phyloP scores from a whole-genome alignment of 176 grass and related monocot genomes.

The Raddia distichophylla region DNA sequence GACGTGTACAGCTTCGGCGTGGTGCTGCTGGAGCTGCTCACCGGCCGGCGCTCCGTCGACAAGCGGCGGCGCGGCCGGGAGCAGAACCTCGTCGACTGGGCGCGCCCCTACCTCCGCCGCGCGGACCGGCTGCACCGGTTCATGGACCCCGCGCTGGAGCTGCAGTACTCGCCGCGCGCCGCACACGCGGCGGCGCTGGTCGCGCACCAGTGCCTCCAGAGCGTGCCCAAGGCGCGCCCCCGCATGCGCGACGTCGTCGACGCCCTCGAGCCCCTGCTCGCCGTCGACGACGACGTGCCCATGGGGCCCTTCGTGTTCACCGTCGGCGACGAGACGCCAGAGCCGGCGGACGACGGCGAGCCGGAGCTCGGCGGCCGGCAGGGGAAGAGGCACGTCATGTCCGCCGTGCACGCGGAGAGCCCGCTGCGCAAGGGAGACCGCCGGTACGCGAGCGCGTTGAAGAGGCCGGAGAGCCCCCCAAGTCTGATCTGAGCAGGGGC shows the following conservation, averaged over 20 bases:
- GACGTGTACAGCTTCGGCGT: conserved; percentile 92
- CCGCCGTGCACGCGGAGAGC: conserved; percentile 67
- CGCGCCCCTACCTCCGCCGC: conserved; percentile 70
- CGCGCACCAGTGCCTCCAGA: conserved; percentile 75
- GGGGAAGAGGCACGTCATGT: conserved; percentile 56
- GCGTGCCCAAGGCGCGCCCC: conserved; percentile 65
- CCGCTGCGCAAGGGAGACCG: conserved; percentile 45
- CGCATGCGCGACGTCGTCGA: conserved; percentile 73
- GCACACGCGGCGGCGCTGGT: conserved; percentile 65
- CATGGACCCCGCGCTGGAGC: conserved; percentile 72
- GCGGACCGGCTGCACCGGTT: conserved; percentile 66
- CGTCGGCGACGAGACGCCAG: background rate
- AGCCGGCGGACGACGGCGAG: conserved; percentile 15
- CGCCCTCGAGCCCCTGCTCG: conserved; percentile 74
- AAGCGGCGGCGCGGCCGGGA: conserved; percentile 52
- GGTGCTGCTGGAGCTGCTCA: conserved; percentile 70
- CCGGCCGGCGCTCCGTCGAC: conserved; percentile 73
- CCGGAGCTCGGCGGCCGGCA: conserved; percentile 31
- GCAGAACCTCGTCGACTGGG: conserved; percentile 93
- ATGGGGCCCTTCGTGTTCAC: conserved; percentile 75
- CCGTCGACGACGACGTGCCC: conserved; percentile 65
- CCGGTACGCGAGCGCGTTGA: conserved; percentile 47
- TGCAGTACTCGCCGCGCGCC: conserved; percentile 63
- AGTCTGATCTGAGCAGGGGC: conserved; percentile 28
- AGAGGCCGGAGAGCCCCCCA: conserved; percentile 34